Base-by-base conservation (phyloP, 2,329 filamentous ascomycete genomes). In the Aspergillus cejpii region DNA sequence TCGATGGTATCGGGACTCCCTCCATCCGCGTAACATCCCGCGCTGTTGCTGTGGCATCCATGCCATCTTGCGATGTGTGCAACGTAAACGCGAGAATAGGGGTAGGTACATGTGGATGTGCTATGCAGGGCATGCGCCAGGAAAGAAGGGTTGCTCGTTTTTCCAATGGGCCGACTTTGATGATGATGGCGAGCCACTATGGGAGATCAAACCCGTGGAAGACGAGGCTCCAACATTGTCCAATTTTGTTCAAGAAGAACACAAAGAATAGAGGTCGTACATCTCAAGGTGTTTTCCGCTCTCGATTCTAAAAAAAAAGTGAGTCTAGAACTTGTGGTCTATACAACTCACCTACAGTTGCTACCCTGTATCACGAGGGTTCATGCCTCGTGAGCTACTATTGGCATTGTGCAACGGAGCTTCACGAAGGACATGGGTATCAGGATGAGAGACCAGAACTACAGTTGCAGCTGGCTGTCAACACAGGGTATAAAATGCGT, bases 21-120 rank as follows among this genome's bases (percentile, higher is more conserved):
- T 96, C 51, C 85, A 92, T 60, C 91, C 92, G 0, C 77, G 74
- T 1, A 75, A 78, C 56, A 96, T 87, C 0, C 90, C 90, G 0
- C 79, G 74, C 44, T 98, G 92, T 62, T 75, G 74, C 26, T 97
- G 91, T 57, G 74, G 75, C 0, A 74, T 90, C 3, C 80, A 87
- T 7, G 73, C 74, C 2, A 77, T 82, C 6, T 69, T 97, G 51
- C 75, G 88, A 34, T 89, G 88, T 31, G 87, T 90, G 12, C 87
- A 90, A 68, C 81, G 76, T 59, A 89, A 85, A 67, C 81, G 77
- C 55, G 84, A 85, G 54, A 91, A 81, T 43, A 74, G 80, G 53
- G 90, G 91, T 0, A 75, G 76, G 56, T 94, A 97, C 62, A 92
- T 94, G 68, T 94, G 89, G 88, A 92, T 91, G 85, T 97, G 92